phyloP scores from a whole-genome alignment of 2,329 filamentous ascomycete species.

The Calonectria hawksworthii region DNA sequence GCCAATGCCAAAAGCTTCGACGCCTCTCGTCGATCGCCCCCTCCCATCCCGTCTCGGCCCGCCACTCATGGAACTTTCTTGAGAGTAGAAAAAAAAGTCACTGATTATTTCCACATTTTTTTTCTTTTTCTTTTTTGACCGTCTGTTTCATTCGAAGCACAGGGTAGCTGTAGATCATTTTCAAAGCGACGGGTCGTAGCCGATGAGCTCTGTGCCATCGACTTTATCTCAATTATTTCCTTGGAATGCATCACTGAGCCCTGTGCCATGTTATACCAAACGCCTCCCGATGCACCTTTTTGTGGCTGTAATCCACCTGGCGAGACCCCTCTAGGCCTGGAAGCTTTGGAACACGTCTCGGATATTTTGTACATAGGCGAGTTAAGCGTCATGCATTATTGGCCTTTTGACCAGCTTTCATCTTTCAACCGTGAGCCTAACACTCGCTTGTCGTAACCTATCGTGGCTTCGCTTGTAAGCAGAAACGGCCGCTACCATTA shows the following conservation, averaged over 20 bases:
- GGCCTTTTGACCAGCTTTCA: neutral
- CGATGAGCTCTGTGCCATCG: neutral
- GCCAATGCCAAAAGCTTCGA: conserved; percentile 6
- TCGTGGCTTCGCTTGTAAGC: conserved; percentile 23
- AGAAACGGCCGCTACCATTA: conserved; percentile 24
- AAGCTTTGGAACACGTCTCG: conserved; percentile 4
- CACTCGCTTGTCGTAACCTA: neutral
- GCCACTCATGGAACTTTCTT: conserved; percentile 9
- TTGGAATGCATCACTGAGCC: conserved; percentile 1
- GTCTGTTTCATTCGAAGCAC: neutral
- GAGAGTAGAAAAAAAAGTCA: neutral
- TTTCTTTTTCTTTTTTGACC: neutral
- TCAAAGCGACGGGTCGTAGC: neutral
- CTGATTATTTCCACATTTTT: neutral
- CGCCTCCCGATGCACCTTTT: conserved; percentile 3
- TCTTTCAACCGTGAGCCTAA: conserved; percentile 14
- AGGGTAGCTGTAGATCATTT: neutral
- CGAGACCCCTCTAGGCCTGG: neutral
- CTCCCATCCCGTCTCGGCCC: conserved; percentile 1
- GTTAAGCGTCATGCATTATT: conserved; percentile 10
- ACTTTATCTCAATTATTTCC: neutral
- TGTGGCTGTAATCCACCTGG: conserved; percentile 6
- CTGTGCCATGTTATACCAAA: conserved; percentile 7
- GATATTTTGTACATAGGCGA: conserved; percentile 15
- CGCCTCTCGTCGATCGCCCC: conserved; percentile 1